These are phyloP conservation scores for Capronia coronata DNA, from an alignment of 2,329 filamentous ascomycete genomes.

Conservation along the genomic window DNA sequence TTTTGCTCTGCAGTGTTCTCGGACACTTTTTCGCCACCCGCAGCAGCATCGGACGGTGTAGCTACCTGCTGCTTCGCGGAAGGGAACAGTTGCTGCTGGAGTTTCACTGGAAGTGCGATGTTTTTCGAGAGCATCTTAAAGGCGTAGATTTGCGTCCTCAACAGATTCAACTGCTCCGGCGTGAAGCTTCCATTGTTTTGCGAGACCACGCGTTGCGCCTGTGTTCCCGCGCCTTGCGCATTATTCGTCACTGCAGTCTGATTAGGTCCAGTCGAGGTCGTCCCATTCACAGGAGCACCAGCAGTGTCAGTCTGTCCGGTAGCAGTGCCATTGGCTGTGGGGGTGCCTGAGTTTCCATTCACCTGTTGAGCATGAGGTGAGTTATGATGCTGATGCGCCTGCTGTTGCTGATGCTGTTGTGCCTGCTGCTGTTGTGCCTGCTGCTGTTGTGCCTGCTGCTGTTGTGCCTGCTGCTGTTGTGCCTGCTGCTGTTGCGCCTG, in stretches of 20 bases:
- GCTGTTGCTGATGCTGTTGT: slow-evolving; percentile 41
- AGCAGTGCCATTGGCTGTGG: slow-evolving; percentile 38
- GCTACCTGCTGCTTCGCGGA: slow-evolving; percentile 45
- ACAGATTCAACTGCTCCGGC: slow-evolving; percentile 67
- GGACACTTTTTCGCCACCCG: slow-evolving; percentile 33
- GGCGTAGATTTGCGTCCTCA: slow-evolving; percentile 81
- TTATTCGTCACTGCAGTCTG: slow-evolving; percentile 26
- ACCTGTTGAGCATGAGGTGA: slow-evolving; percentile 22
- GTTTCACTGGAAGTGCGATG: slow-evolving; percentile 65
- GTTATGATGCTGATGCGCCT: slow-evolving; percentile 23
- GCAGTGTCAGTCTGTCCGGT: slow-evolving; percentile 31
- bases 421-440: slow-evolving; percentile 27
- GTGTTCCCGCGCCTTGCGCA: slow-evolving; percentile 30
- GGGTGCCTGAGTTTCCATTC: slow-evolving; percentile 34
- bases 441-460: slow-evolving; percentile 43
- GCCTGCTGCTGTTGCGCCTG: slow-evolving; percentile 26
- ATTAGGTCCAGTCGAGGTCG: slow-evolving; percentile 28
- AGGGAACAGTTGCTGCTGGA: slow-evolving; percentile 74
- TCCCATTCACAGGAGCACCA: slow-evolving; percentile 25
- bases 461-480: slow-evolving; percentile 51
- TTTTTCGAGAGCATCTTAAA: slow-evolving; percentile 90
- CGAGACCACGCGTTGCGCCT: slow-evolving; percentile 27
- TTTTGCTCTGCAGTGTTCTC: slow-evolving; percentile 32
- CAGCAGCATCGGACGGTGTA: slow-evolving; percentile 30
- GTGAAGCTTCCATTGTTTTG: slow-evolving; percentile 55